Evolutionary conservation across 768 basidiomycete species (phyloP), one percentile per base, ranked within the genome.

Genomic region (Mycena haematopus): DNA sequence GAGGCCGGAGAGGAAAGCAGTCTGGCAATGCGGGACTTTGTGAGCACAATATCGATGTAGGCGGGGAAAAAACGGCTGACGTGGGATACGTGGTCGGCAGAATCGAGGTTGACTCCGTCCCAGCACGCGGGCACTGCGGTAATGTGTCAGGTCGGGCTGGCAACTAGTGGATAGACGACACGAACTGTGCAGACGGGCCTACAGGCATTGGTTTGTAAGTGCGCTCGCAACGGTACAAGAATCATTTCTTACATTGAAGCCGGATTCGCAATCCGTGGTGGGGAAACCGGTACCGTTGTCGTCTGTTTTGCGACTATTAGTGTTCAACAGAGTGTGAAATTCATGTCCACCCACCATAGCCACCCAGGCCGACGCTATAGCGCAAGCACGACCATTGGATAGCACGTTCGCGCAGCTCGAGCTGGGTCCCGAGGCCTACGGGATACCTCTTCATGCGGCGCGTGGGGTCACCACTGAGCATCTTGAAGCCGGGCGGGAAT

Each of bases 371-470:
- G 63, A 45, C 69, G n/a, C 76, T 65, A 56, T 79, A 80, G 42
- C 79, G 73, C 68, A 81, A 67, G 60, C 80, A 81, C 22, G 75
- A 70, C 71, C 75, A 80, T 47, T 76, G 65, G 22, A 79, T 70
- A 9, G 80, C 79, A 36, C 78, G 75, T 53, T 80, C 78, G 3
- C 70, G 68, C 29, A 82, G 65, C 56, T 80, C 78, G 1, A 55
- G 77, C 58, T 82, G 79, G n/a, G 78, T 74, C 8, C 78, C 79
- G 59, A 73, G 45, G 2, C 69, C 70, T 17, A 81, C 69, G 3
- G 93, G 70, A 90, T 91, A 52, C 92, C 92, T 69, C 81, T 93
- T 44, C 87, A 86, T 5, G 87, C 86, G 74, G 83, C 87, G 58
- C 81, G 3, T 21, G 1, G 87, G 33, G 87, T 94, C 72, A 17